These are phyloP conservation scores for Cladophialophora chaetospira DNA, from an alignment of 2,329 filamentous ascomycete species.

Conservation along the genomic window DNA sequence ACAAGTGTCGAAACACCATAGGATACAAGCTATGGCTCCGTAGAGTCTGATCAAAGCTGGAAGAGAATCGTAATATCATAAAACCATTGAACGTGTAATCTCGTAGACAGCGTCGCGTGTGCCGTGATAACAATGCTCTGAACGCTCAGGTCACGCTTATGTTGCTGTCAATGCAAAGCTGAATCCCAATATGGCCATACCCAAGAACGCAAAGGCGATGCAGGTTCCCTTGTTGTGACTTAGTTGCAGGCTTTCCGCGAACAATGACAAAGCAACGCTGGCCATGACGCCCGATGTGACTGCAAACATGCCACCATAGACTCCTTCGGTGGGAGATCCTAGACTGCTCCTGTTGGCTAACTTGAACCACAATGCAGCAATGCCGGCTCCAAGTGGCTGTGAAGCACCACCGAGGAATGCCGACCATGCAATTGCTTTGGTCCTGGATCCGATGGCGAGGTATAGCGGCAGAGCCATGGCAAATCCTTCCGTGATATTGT, in stretches of 20 bases:
- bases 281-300: constrained; percentile 93
- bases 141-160: constrained; percentile 3
- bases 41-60: too few species aligned
- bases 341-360: constrained; percentile 57
- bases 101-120: not conserved
- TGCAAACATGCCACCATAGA: constrained; percentile 72
- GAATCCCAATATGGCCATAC: constrained; percentile 84
- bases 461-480: constrained; percentile 91
- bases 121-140: not conserved
- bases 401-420: constrained; percentile 80
- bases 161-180: constrained; percentile 78
- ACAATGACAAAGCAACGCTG: constrained; percentile 84
- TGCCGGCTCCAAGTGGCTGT: constrained; percentile 80
- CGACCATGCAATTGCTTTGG: constrained; percentile 81
- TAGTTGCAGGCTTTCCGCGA: constrained; percentile 80
- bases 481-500: constrained; percentile 98
- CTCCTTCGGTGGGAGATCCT: constrained; percentile 53
- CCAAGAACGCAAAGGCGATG: constrained; percentile 75
- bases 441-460: constrained; percentile 78
- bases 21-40: too few species aligned
- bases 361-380: constrained; percentile 85
- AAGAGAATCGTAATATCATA: too few species aligned
- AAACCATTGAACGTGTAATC: too few species aligned
- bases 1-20: too few species aligned
- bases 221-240: constrained; percentile 78